These are phyloP conservation scores for Microascus cirrosus DNA, from an alignment of 2,329 filamentous ascomycete genomes.

Conservation along the genomic window DNA sequence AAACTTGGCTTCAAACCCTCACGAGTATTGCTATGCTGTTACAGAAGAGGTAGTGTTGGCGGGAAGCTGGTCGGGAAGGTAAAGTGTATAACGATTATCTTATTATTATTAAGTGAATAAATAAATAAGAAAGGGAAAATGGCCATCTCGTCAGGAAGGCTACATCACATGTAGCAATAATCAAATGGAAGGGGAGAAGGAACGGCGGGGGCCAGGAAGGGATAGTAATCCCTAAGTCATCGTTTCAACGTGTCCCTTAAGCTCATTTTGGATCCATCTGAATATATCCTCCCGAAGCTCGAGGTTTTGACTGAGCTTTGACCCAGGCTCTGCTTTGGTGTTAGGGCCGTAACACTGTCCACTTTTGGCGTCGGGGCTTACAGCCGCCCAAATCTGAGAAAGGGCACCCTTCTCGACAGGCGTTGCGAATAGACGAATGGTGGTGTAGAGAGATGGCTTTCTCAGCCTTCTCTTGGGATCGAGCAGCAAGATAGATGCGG, in stretches of 20 bases:
- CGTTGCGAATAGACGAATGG: neutral
- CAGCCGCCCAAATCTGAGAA: constrained; percentile 25
- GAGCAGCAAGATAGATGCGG: constrained; percentile 10
- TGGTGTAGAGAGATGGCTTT: constrained; percentile 4
- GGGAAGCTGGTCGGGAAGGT: too few relatives aligned
- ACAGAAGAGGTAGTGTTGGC: too few relatives aligned
- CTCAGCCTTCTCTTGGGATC: constrained; percentile 5
- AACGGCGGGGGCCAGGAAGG: too few relatives aligned
- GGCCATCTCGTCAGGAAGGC: too few relatives aligned
- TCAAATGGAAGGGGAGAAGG: too few relatives aligned
- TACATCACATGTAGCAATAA: too few relatives aligned
- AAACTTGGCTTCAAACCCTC: too few relatives aligned
- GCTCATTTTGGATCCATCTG: constrained; percentile 19
- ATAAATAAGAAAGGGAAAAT: too few relatives aligned
- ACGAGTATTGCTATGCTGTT: too few relatives aligned
- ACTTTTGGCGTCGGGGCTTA: constrained; percentile 11
- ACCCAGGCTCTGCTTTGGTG: constrained; percentile 10
- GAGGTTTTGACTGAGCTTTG: constrained; percentile 10
- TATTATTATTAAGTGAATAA: too few relatives aligned
- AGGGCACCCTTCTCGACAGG: constrained; percentile 14
- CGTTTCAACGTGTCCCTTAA: constrained; percentile 2
- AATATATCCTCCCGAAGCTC: constrained; percentile 14
- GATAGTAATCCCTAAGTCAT: too few relatives aligned
- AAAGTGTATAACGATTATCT: too few relatives aligned
- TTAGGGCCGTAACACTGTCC: constrained; percentile 21